Percentiles rank a stretch among this genome's conserved stretches.
Conservation (phyloP, 305 asterid genomes). For the Ilex paraguariensis region DNA sequence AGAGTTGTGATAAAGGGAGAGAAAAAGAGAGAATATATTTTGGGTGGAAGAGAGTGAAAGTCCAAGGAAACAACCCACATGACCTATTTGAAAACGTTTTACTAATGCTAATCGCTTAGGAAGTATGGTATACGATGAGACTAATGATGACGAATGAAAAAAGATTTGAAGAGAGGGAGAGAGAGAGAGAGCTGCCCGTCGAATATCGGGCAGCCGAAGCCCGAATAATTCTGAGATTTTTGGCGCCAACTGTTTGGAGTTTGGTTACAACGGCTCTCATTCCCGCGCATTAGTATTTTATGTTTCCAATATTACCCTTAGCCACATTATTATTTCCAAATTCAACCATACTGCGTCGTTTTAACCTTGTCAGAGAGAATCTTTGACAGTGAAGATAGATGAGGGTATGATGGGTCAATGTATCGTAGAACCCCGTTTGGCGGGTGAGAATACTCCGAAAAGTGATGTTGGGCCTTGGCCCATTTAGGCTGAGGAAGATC, state of each 20-base stretch:
- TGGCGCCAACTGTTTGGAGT: constrained; percentile 39
- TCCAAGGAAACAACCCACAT: not conserved
- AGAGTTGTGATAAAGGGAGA: too few relatives aligned
- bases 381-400: too few relatives aligned
- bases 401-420: too few relatives aligned
- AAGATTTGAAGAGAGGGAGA: constrained; percentile 8
- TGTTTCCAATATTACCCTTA: constrained; percentile 15
- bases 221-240: constrained; percentile 16
- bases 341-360: too few relatives aligned
- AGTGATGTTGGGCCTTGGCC: too few relatives aligned
- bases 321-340: not conserved
- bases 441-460: too few relatives aligned
- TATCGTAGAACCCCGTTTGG: too few relatives aligned
- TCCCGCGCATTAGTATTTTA: constrained; percentile 31
- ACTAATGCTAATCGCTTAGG: not conserved
- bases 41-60: not conserved
- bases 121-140: constrained; percentile 1
- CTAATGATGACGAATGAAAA: constrained; percentile 7
- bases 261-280: constrained; percentile 43
- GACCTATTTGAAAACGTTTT: constrained; percentile 14
- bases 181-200: constrained; percentile 36
- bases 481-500: too few relatives aligned
- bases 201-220: constrained; percentile 23
- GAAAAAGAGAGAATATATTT: not conserved
- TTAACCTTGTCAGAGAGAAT: too few relatives aligned